Percentiles rank a stretch among this genome's conserved stretches.
Conservation (phyloP, 352 stramenopile species). For the Pythium folliculosum region DNA sequence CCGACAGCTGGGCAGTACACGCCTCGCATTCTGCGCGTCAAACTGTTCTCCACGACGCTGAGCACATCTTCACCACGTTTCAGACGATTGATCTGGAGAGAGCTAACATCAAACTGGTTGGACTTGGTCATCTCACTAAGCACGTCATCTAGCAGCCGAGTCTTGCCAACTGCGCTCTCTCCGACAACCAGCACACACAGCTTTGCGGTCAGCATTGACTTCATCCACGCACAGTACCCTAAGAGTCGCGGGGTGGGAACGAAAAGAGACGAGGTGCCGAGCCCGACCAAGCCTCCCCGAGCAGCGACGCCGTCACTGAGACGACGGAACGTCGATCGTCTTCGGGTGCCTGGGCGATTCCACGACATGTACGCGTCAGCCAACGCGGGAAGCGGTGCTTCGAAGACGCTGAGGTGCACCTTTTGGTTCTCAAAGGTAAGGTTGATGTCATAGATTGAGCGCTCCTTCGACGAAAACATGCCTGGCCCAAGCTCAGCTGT, state of each 20-base stretch:
- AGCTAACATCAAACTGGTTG: slow-evolving; percentile 36
- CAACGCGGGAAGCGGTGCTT: slow-evolving; percentile 1
- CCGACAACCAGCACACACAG: slow-evolving; percentile 52
- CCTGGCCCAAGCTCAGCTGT: not conserved
- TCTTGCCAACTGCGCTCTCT: slow-evolving; percentile 55
- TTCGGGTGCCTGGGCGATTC: slow-evolving; percentile 9
- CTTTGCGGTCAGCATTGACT: slow-evolving; percentile 40
- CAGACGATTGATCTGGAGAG: slow-evolving; percentile 36
- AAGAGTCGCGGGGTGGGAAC: slow-evolving; percentile 46
- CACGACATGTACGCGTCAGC: slow-evolving; percentile 12
- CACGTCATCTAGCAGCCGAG: slow-evolving; percentile 40
- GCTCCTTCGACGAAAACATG: not conserved
- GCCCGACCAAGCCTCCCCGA: not conserved
- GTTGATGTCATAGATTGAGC: slow-evolving; percentile 24
- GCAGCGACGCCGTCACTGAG: slow-evolving; percentile 1
- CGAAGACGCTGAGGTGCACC: slow-evolving; percentile 10
- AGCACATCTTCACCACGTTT: slow-evolving; percentile 40
- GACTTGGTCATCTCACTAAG: slow-evolving; percentile 36
- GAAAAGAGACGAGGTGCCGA: slow-evolving; percentile 38
- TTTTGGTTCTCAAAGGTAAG: slow-evolving; percentile 16
- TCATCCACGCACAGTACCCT: slow-evolving; percentile 37
- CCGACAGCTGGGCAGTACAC: slow-evolving; percentile 55
- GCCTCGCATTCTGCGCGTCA: slow-evolving; percentile 57
- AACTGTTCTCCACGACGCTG: slow-evolving; percentile 36
- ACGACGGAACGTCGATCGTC: slow-evolving; percentile 13